These are phyloP conservation scores for Colletotrichum sp. DNA, from an alignment of 2,329 filamentous ascomycete species.

Conservation along the genomic window DNA sequence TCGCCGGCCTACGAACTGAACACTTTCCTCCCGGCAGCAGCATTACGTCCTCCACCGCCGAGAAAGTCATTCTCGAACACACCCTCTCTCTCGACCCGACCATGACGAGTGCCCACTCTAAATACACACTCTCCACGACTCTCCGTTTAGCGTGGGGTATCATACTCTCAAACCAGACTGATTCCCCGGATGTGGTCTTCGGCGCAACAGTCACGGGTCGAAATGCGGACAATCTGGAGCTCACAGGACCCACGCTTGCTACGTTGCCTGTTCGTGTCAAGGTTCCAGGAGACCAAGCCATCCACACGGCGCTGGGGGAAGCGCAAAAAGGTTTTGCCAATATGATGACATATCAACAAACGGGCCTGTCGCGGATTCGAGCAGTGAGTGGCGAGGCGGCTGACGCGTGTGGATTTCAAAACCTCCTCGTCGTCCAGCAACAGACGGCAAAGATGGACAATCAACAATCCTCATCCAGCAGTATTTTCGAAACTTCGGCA, in stretches of 20 bases:
- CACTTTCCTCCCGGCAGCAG: not conserved
- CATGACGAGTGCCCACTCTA: not conserved
- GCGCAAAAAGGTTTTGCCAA: conserved; percentile 16
- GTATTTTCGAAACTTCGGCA: not conserved
- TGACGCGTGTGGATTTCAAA: conserved; percentile 29
- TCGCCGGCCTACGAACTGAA: too few species aligned
- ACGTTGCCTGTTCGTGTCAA: conserved; percentile 30
- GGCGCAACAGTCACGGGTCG: conserved; percentile 32
- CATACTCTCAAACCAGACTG: conserved; percentile 40
- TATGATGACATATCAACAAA: conserved; percentile 26
- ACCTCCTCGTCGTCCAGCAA: conserved; percentile 31
- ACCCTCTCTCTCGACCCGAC: not conserved
- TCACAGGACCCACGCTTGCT: conserved; percentile 32
- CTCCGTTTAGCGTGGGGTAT: conserved; percentile 32
- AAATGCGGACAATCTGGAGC: conserved; percentile 26
- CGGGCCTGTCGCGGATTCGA: conserved; percentile 23
- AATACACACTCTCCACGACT: conserved; percentile 19
- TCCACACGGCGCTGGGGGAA: conserved; percentile 1
- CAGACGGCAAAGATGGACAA: not conserved
- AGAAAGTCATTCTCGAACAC: not conserved
- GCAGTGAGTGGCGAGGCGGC: conserved; percentile 16
- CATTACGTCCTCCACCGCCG: not conserved
- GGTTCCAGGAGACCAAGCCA: conserved; percentile 2
- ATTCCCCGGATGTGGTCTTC: conserved; percentile 29
- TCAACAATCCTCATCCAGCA: not conserved